Evolutionary conservation across 257 asterid species (phyloP).

Genomic region (Solanum megistacrolobum): DNA sequence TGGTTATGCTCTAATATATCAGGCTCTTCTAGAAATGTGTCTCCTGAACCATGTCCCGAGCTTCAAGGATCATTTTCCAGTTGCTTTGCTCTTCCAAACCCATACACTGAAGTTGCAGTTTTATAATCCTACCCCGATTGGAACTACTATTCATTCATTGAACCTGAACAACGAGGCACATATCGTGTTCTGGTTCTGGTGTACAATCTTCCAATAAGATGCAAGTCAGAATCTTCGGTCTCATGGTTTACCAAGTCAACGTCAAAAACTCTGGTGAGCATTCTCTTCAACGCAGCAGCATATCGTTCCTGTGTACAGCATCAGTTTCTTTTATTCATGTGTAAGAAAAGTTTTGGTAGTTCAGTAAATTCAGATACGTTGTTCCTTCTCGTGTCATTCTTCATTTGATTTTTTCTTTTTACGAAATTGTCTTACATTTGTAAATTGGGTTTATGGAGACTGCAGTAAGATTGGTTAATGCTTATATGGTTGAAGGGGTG

Average conservation of each 20-base stretch:
- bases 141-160: slow-evolving; percentile 32
- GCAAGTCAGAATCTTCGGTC: slow-evolving; percentile 16
- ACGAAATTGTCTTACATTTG: slow-evolving; percentile 11
- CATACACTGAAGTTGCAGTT: slow-evolving; percentile 28
- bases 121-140: slow-evolving; percentile 17
- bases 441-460: slow-evolving; percentile 5
- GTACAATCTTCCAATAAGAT: slow-evolving; percentile 26
- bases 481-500: neutral
- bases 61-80: slow-evolving; percentile 27
- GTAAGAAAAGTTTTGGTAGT: slow-evolving; percentile 98
- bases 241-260: slow-evolving; percentile 8
- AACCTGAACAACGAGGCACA: slow-evolving; percentile 18
- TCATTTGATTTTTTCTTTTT: slow-evolving; percentile 15
- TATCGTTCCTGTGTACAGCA: slow-evolving; percentile 59
- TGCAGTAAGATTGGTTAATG: slow-evolving; percentile 1
- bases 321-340: slow-evolving; percentile 51
- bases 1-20: slow-evolving; percentile 54
- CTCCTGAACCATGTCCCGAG: slow-evolving; percentile 59
- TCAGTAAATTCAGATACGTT: slow-evolving; percentile 32
- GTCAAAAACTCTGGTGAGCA: slow-evolving; percentile 12
- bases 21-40: slow-evolving; percentile 53
- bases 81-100: slow-evolving; percentile 20
- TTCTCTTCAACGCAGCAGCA: slow-evolving; percentile 17
- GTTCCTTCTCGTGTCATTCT: slow-evolving; percentile 21
- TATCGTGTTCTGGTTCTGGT: slow-evolving; percentile 16